Base-by-base conservation (phyloP, 306 rosid species). In the Inga laurina region DNA sequence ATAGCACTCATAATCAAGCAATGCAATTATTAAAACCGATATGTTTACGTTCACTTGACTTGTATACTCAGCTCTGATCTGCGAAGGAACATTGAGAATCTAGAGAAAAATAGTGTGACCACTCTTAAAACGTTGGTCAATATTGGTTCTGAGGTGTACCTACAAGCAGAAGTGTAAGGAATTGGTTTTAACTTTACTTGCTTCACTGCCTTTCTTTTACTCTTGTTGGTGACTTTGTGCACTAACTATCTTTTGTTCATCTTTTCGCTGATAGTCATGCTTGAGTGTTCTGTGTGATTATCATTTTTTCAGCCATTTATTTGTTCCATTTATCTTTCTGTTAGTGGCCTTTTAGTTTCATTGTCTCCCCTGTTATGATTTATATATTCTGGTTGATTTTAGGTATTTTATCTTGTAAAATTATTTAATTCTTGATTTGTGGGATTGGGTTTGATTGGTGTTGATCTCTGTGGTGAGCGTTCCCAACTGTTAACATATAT, bases 91-190 rank as follows among this genome's bases (percentile, higher is more conserved):
- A 92, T 96, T 30, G 98, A 94, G 85, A 96, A 87, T 82, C 85
- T 96, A 80, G 92, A 96, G 92, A 92, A 89, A 81, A 92, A 92
- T 84, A 91, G 94, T 80, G 97, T 92, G 71, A 91, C 97, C 84
- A 90, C 90, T 89, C 91, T 96, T 45, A 87, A 90, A 87, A 92
- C 97, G 8, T 48, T 91, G 92, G 98, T 93, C 85, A 94, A 96
- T 89, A 88, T 96, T 82, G 99, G 98, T 52, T 96, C 98, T 57
- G 98, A 96, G 82, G 99, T 96, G 11, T 92, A 94, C 84, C 77
- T 89, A 82, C 98, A 94, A 89, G 98, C 97, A 72, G 95, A 96
- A 59, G 99, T 94, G 99, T 93, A 90, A 92, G 99, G 82, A 67
- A 62, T 75, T 35, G 43, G n/a, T 84, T 44, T 85, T 15, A 44